These are phyloP conservation scores for Arachis stenosperma DNA, from an alignment of 306 rosid species.

Conservation along the genomic window DNA sequence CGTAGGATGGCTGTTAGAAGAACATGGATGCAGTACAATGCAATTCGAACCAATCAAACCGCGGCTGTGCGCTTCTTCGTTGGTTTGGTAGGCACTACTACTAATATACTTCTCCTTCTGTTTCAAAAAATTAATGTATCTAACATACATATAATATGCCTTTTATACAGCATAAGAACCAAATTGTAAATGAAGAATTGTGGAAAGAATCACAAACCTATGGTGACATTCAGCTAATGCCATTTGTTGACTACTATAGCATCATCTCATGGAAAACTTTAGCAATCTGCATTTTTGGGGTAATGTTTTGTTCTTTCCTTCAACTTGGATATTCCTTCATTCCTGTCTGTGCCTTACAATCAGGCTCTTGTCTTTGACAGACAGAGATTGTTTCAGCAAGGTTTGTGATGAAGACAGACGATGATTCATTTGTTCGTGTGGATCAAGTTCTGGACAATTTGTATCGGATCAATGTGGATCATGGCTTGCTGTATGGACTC, in stretches of 20 bases:
- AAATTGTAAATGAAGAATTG: constrained; percentile 87
- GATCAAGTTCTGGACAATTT: constrained; percentile 82
- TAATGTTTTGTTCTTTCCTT: constrained; percentile 50
- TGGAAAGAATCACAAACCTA: constrained; percentile 95
- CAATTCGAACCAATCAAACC: constrained; percentile 64
- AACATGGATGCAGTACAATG: constrained; percentile 98
- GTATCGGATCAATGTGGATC: constrained; percentile 52
- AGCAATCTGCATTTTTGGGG: constrained; percentile 96
- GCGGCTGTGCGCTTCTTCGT: constrained; percentile 89
- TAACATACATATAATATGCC: too few relatives aligned
- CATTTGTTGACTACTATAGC: constrained; percentile 95
- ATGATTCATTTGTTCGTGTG: constrained; percentile 93
- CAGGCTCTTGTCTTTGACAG: constrained; percentile 58
- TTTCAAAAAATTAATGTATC: too few relatives aligned
- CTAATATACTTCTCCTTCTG: neutral
- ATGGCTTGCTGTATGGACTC: constrained; percentile 89
- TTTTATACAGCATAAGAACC: constrained; percentile 84
- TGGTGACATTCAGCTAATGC: constrained; percentile 95
- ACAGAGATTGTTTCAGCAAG: constrained; percentile 92
- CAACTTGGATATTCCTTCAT: constrained; percentile 27
- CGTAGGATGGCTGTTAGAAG: constrained; percentile 97
- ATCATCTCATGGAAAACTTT: constrained; percentile 97
- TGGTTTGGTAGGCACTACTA: constrained; percentile 82
- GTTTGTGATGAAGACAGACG: constrained; percentile 97
- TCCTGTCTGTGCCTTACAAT: constrained; percentile 36